phyloP scores from a whole-genome alignment of 2,329 filamentous ascomycete genomes.

The Zymoseptoria crescenta region DNA sequence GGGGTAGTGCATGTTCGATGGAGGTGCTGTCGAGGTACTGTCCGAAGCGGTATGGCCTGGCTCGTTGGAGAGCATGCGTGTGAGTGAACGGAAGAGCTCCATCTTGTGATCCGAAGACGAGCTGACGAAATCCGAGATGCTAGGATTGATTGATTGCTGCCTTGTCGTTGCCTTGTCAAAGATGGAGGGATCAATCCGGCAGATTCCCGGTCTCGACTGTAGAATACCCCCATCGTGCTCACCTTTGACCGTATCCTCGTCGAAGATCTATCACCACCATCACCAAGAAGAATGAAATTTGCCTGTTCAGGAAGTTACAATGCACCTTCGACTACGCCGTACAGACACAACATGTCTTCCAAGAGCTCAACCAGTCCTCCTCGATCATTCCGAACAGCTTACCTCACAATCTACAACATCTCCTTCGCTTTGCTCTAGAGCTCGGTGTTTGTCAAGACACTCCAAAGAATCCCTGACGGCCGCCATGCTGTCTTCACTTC shows the following conservation, averaged over 20 bases:
- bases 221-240: too few species aligned
- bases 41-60: background rate
- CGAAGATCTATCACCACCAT: background rate
- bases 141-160: background rate
- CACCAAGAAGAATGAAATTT: background rate
- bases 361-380: background rate
- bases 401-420: background rate
- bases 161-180: background rate
- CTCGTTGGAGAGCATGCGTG: background rate
- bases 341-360: background rate
- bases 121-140: too few species aligned
- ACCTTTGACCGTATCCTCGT: background rate
- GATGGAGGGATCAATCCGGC: too few species aligned
- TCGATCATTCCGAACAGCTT: background rate
- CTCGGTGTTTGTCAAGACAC: background rate
- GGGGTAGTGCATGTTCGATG: background rate
- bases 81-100: background rate
- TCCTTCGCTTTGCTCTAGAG: background rate
- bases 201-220: too few species aligned
- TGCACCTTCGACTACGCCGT: too few species aligned
- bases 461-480: background rate
- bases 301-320: background rate
- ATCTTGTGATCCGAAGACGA: too few species aligned
- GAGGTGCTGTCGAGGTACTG: background rate
- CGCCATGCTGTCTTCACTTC: background rate